Conservation (phyloP, 768 basidiomycete species). For the Suillus clintonianus region DNA sequence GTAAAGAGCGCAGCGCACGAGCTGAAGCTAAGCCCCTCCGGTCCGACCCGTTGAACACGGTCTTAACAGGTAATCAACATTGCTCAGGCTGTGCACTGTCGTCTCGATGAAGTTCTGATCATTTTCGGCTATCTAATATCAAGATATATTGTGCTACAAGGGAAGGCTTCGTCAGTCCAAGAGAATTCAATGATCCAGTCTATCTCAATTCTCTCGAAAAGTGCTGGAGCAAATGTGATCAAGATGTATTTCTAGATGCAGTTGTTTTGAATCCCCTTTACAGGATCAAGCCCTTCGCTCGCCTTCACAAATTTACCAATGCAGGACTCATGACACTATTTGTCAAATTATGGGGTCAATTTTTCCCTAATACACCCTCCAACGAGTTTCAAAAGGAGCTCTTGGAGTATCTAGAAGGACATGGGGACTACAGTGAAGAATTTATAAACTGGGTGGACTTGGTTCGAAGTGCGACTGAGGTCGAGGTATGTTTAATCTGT, state of each 20-base stretch:
- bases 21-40: too few species aligned
- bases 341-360: not conserved
- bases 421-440: not conserved
- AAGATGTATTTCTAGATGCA: constrained; percentile 26
- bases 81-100: constrained; percentile 28
- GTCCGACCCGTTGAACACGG: too few species aligned
- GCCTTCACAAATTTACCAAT: constrained; percentile 1
- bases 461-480: not conserved
- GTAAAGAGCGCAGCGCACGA: too few species aligned
- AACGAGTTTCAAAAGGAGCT: not conserved
- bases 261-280: constrained; percentile 37
- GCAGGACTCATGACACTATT: not conserved
- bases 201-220: constrained; percentile 28
- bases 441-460: not conserved
- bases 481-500: not conserved
- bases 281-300: constrained; percentile 3
- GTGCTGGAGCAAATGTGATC: constrained; percentile 24
- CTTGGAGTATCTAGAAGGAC: not conserved
- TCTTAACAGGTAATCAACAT: too few species aligned
- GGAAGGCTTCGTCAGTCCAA: not conserved
- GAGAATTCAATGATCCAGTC: constrained; percentile 13
- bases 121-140: constrained; percentile 30
- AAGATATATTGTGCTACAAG: constrained; percentile 12
- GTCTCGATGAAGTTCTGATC: constrained; percentile 33
- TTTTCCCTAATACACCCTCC: not conserved